Evolutionary conservation across 176 grass and related monocot genomes (phyloP), one percentile per base, ranked within the genome.

Genomic region (Oryza meridionalis): DNA sequence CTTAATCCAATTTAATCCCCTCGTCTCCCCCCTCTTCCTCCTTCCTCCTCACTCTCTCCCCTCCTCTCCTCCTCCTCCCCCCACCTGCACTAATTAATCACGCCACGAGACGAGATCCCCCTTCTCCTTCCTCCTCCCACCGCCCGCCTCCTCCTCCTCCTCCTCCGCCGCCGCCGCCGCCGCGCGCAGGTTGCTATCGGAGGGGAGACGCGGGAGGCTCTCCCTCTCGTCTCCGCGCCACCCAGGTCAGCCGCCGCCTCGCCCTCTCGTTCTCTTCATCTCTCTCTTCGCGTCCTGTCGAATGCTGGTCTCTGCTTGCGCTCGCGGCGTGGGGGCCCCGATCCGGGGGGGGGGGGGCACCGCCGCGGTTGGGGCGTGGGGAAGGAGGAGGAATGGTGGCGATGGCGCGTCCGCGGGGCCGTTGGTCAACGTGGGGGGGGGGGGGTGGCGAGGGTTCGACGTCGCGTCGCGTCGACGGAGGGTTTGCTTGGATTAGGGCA

Each of bases 31-130:
- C 0, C 10, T 45, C 43, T 10, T 15, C 47, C 0, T 16, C 49
- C 12, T 14, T 1, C 37, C 24, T 7, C 11, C 16, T 22, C 11
- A 13, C 15, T 19, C 31, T 42, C 53, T n/a, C 37, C 6, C 3
- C 42, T 21, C 32, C 21, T 12, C 53, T n/a, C 51, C 6, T 21
- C 32, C 5, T 10, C 75, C 33, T 35, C 33, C 33, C 33, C 66
- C 64, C 63, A 83, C 76, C 73, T 80, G 44, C 58, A 65, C 72
- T 87, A 91, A 75, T 82, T 84, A 84, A 87, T 70, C 76, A 75
- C 77, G 62, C 77, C 79, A 85, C 73, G 70, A 88, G 79, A 88
- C 4, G 29, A 31, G 29, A 31, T 82, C 86, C 84, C 84, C 90
- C 78, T 77, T 92, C 69, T 69, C 79, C 69, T 49, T 24, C 82